Evolutionary conservation across 2,329 filamentous ascomycete species (phyloP), one percentile per base, ranked within the genome.

Genomic region (Ceratocystis lukuohia): DNA sequence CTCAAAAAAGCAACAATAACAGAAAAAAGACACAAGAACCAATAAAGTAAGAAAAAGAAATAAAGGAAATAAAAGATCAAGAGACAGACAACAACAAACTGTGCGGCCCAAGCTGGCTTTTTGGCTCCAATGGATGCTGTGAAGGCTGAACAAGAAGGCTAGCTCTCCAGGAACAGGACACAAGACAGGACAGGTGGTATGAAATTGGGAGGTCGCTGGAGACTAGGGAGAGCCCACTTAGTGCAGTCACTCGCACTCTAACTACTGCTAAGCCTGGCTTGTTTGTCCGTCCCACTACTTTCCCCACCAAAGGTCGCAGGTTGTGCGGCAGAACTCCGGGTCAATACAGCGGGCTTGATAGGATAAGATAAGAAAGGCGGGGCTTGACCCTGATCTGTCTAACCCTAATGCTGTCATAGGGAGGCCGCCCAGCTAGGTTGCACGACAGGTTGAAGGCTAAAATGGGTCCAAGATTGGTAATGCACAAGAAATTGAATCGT

Each of bases 171-270:
- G 37, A 41, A 12, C 12, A 41, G 37, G 37, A 41, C 56, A n/a
- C 30, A 59, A 25, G 56, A 59, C 56, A 57, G 65, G 61, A 63
- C 61, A 63, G 61, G 61, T 63, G 61, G 61, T 63, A 63, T 63
- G 61, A 63, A 63, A 28, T 12, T 20, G 56, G 17, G 56, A 53
- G 48, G n/a, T 50, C 48, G 12, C 53, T 33, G 25, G 53, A 30
- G 28, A 33, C 28, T 57, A 59, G 56, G 25, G 56, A 33, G 56
- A 17, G 30, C 15, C 37, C 48, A 53, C 25, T 28, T 28, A 28
- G 30, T 37, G 56, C 33, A 37, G 1, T 41, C 37, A 2, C 30
- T 53, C 8, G 8, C 33, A 37, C 7, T 59, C 25, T 37, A 17
- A n/a, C 56, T 57, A 10, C 25, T 30, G 7, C 28, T 22, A 17